phyloP scores from a whole-genome alignment of 2,329 filamentous ascomycete species.

The Exophiala viscosa region DNA sequence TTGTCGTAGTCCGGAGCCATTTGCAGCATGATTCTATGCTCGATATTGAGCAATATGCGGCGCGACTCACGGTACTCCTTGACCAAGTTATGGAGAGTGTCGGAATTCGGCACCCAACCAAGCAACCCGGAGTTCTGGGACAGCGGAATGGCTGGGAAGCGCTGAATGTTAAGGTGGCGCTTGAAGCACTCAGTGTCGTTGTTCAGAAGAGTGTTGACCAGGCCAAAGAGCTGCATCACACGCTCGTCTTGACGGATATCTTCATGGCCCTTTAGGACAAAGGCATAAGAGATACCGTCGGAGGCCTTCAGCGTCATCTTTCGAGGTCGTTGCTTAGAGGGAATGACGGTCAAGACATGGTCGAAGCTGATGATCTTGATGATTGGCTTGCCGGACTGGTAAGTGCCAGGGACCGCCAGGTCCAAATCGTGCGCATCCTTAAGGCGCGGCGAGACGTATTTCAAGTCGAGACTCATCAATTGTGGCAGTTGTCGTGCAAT shows the following conservation, averaged over 20 bases:
- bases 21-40: slow-evolving; percentile 99
- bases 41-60: slow-evolving; percentile 97
- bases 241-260: slow-evolving; percentile 98
- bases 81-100: slow-evolving; percentile 94
- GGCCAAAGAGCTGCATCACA: slow-evolving; percentile 98
- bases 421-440: slow-evolving; percentile 81
- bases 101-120: slow-evolving; percentile 95
- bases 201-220: slow-evolving; percentile 90
- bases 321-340: slow-evolving; percentile 91
- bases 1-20: slow-evolving; percentile 99
- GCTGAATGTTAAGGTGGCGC: slow-evolving; percentile 91
- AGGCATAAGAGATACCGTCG: slow-evolving; percentile 82
- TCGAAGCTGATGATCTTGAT: slow-evolving; percentile 88
- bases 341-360: slow-evolving; percentile 83
- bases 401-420: slow-evolving; percentile 92
- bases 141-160: slow-evolving; percentile 92
- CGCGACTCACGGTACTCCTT: slow-evolving; percentile 95
- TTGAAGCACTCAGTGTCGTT: slow-evolving; percentile 97
- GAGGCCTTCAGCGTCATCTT: slow-evolving; percentile 85
- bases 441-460: slow-evolving; percentile 94
- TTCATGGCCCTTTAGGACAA: slow-evolving; percentile 96
- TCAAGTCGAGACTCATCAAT: slow-evolving; percentile 85
- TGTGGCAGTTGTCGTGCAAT: slow-evolving; percentile 92
- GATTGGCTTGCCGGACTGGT: slow-evolving; percentile 73
- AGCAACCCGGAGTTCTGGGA: slow-evolving; percentile 94